These are phyloP conservation scores for Meyerozyma sp. DNA, from an alignment of 1,139 yeast species.

Conservation along the genomic window DNA sequence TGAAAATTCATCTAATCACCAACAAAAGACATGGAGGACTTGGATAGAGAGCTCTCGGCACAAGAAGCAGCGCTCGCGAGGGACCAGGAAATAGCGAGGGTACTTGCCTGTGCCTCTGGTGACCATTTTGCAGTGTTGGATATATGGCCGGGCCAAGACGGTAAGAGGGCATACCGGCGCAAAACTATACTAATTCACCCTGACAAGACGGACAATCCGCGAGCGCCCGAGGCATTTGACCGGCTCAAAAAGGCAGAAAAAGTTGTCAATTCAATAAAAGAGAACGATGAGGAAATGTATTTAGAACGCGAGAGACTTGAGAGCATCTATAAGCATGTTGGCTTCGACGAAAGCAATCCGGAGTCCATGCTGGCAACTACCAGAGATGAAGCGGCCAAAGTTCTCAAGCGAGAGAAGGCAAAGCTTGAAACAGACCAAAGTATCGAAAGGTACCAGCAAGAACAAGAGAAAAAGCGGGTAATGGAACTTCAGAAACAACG, in stretches of 20 bases:
- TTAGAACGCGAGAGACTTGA: neutral
- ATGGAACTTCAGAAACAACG: neutral
- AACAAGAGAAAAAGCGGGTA: neutral
- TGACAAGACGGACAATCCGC: constrained; percentile 7
- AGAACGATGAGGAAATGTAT: neutral
- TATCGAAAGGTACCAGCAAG: neutral
- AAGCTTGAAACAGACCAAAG: neutral
- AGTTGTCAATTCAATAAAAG: constrained; percentile 6
- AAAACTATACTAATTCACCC: constrained; percentile 6
- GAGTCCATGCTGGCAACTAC: neutral
- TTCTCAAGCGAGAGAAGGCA: neutral
- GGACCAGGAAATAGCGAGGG: constrained; percentile 5
- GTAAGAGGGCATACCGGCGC: neutral
- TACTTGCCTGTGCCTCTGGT: neutral
- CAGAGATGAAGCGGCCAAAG: neutral
- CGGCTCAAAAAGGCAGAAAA: constrained; percentile 9
- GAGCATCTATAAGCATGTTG: constrained; percentile 1
- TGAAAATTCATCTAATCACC: neutral
- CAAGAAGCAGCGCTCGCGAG: constrained; percentile 1
- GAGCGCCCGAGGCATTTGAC: constrained; percentile 11
- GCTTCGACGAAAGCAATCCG: neutral
- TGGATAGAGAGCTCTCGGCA: neutral
- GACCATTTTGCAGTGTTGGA: constrained; percentile 2
- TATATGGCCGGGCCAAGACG: constrained; percentile 1
- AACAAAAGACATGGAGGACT: constrained; percentile 2